phyloP scores from a whole-genome alignment of 495 filamentous ascomycete species.

The Monascus purpureus region DNA sequence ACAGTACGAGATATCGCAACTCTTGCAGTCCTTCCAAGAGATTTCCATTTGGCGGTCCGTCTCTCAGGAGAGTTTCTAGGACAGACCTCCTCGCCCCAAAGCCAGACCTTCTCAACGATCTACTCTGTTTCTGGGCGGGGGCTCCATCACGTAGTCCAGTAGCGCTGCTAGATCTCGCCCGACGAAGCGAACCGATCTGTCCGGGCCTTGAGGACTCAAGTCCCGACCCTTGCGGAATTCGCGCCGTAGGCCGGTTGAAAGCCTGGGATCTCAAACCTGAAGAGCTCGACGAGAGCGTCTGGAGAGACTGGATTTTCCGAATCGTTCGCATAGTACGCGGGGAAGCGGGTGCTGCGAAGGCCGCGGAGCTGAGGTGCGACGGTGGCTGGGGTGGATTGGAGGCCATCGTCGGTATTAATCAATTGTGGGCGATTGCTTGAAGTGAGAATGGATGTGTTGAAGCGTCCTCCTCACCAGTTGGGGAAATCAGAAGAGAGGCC shows the following conservation, averaged over 20 bases:
- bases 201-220: slow-evolving; percentile 6
- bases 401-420: slow-evolving; percentile 8
- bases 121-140: slow-evolving; percentile 27
- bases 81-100: slow-evolving; percentile 45
- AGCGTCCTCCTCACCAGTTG: neutral
- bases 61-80: slow-evolving; percentile 50
- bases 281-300: slow-evolving; percentile 29
- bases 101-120: slow-evolving; percentile 37
- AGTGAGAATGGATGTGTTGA: neutral
- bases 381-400: slow-evolving; percentile 12
- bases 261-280: slow-evolving; percentile 33
- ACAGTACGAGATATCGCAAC: slow-evolving; percentile 61
- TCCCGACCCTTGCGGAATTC: too few relatives aligned
- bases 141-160: slow-evolving; percentile 31
- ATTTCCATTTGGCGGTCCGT: slow-evolving; percentile 60
- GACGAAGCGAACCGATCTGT: slow-evolving; percentile 31
- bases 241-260: slow-evolving; percentile 14
- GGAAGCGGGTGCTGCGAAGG: slow-evolving; percentile 25
- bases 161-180: slow-evolving; percentile 64
- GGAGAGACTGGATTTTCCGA: slow-evolving; percentile 40
- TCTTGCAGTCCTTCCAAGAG: slow-evolving; percentile 52
- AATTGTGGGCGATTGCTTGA: neutral
- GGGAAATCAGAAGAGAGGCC: neutral
- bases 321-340: slow-evolving; percentile 35
- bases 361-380: slow-evolving; percentile 9